These are phyloP conservation scores for Paraleonurus japonicus DNA, from an alignment of 257 asterid genomes.

Conservation along the genomic window DNA sequence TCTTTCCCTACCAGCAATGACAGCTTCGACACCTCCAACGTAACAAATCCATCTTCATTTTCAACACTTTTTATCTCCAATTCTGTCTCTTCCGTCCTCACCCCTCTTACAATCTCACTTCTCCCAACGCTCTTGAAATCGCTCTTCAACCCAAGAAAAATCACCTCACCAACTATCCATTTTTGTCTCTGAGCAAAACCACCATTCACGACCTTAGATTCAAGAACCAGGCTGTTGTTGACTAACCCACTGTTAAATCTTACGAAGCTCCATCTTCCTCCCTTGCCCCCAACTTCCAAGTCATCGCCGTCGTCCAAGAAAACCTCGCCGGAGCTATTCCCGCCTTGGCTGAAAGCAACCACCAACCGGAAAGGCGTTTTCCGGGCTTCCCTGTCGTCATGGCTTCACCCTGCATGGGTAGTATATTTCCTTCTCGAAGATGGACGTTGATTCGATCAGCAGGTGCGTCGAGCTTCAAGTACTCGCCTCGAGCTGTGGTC, in stretches of 20 bases:
- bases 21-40: slow-evolving; percentile 34
- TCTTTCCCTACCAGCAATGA: slow-evolving; percentile 34
- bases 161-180: slow-evolving; percentile 36
- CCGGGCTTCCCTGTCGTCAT: slow-evolving; percentile 52
- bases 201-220: slow-evolving; percentile 38
- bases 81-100: not conserved
- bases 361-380: slow-evolving; percentile 45
- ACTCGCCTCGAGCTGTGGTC: slow-evolving; percentile 26
- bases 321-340: slow-evolving; percentile 42
- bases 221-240: slow-evolving; percentile 30
- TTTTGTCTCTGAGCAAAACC: slow-evolving; percentile 41
- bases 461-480: slow-evolving; percentile 48
- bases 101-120: slow-evolving; percentile 20
- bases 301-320: slow-evolving; percentile 68
- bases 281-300: slow-evolving; percentile 41
- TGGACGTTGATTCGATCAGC: slow-evolving; percentile 55
- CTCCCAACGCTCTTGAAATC: slow-evolving; percentile 21
- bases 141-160: slow-evolving; percentile 35
- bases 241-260: slow-evolving; percentile 27
- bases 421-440: slow-evolving; percentile 42
- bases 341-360: slow-evolving; percentile 29
- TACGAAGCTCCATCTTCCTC: slow-evolving; percentile 45
- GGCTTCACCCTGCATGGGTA: slow-evolving; percentile 61
- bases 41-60: slow-evolving; percentile 25
- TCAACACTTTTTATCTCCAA: slow-evolving; percentile 10